Percentiles rank a stretch among this genome's conserved stretches.
Conservation (phyloP, 176 grass and related monocot species). For the Puccinellia tenuiflora region DNA sequence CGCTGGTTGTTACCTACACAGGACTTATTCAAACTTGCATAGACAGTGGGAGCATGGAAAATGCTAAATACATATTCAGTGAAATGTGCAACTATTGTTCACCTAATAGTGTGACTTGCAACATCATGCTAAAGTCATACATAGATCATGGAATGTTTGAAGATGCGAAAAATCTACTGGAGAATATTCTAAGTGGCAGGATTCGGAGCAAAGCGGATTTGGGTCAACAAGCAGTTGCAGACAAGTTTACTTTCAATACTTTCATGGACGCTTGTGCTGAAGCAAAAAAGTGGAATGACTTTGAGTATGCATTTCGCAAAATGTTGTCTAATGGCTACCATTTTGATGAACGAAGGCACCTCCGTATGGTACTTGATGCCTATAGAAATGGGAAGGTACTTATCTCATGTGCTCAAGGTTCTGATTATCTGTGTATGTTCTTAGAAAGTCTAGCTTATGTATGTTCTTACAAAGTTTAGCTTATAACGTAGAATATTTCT, state of each 20-base stretch:
- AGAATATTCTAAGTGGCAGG: conserved; percentile 55
- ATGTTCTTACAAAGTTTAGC: neutral
- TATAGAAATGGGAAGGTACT: conserved; percentile 83
- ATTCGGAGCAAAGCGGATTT: conserved; percentile 40
- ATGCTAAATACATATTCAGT: conserved; percentile 76
- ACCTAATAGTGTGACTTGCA: conserved; percentile 78
- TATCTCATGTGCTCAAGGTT: conserved; percentile 11
- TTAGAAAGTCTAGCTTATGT: neutral
- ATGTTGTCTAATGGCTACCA: conserved; percentile 66
- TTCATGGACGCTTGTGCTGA: conserved; percentile 81
- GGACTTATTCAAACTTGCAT: conserved; percentile 87
- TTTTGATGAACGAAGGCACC: conserved; percentile 68
- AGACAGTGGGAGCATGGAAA: conserved; percentile 71
- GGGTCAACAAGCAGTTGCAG: conserved; percentile 43
- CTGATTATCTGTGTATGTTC: neutral
- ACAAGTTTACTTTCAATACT: conserved; percentile 97
- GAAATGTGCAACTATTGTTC: conserved; percentile 82
- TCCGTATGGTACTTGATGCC: conserved; percentile 63
- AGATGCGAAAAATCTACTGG: conserved; percentile 64
- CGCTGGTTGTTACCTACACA: conserved; percentile 90
- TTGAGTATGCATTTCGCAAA: conserved; percentile 58
- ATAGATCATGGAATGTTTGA: conserved; percentile 62
- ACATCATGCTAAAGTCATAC: conserved; percentile 90
- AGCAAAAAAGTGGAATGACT: conserved; percentile 72
- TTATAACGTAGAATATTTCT: conserved; percentile 17